Evolutionary conservation across 352 stramenopile genomes (phyloP).

Genomic region (Phytophthora sp.): DNA sequence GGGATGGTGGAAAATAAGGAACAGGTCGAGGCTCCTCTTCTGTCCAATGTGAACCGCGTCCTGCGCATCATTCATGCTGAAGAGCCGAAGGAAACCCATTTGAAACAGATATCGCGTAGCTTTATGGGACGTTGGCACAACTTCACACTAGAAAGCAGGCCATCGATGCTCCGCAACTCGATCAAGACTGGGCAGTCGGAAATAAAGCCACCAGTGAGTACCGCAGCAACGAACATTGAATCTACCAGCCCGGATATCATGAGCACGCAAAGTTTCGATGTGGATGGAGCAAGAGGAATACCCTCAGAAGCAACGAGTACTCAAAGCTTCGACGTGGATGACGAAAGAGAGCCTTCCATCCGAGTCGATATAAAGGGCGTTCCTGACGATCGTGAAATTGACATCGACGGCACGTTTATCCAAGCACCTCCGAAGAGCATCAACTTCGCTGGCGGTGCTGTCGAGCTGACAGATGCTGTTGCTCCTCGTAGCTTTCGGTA

Average conservation of each 20-base stretch:
- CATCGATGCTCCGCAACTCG: constrained; percentile 35
- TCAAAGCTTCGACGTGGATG: constrained; percentile 68
- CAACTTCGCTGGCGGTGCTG: constrained; percentile 61
- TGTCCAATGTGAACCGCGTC: constrained; percentile 81
- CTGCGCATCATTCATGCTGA: constrained; percentile 75
- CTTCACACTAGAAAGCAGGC: constrained; percentile 60
- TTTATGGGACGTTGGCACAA: constrained; percentile 86
- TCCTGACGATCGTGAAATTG: constrained; percentile 52
- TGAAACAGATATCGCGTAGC: constrained; percentile 56
- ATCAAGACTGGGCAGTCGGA: constrained; percentile 26
- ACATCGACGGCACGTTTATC: constrained; percentile 38
- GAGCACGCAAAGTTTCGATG: constrained; percentile 59
- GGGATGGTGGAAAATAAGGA: constrained; percentile 56
- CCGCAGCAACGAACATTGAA: constrained; percentile 11
- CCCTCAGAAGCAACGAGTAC: constrained; percentile 21
- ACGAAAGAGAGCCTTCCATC: constrained; percentile 47
- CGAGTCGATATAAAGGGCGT: constrained; percentile 61
- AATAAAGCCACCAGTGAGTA: constrained; percentile 25
- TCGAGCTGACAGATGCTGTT: constrained; percentile 59
- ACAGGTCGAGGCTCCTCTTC: constrained; percentile 47
- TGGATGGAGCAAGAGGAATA: constrained; percentile 53
- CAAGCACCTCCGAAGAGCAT: constrained; percentile 69
- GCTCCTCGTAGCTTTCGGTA: constrained; percentile 73
- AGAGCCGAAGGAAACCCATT: constrained; percentile 52
- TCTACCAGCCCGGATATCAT: constrained; percentile 17